Percentiles rank a stretch among this genome's conserved stretches.
phyloP scores from a whole-genome alignment of 2,329 filamentous ascomycete genomes.

The Botryosphaeria dothidea region DNA sequence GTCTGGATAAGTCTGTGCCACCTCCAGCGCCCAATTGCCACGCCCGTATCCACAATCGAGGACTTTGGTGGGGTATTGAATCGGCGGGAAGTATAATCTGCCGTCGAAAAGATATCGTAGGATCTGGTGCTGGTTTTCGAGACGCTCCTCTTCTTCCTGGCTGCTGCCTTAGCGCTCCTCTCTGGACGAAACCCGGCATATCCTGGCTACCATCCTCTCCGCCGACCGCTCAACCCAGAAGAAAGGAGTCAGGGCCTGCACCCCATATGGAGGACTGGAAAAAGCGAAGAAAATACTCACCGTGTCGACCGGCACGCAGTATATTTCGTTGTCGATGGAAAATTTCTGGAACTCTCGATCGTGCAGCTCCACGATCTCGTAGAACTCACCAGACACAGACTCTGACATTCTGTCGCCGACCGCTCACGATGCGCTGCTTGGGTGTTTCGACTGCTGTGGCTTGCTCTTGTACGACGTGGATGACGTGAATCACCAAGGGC shows the following conservation, averaged over 20 bases:
- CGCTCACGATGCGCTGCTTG: background rate
- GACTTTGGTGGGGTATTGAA: slow-evolving; percentile 34
- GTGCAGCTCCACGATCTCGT: slow-evolving; percentile 32
- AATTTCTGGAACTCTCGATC: slow-evolving; percentile 41
- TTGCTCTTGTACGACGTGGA: slow-evolving; percentile 18
- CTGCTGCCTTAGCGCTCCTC: slow-evolving; percentile 19
- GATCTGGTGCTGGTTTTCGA: slow-evolving; percentile 36
- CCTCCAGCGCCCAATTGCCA: slow-evolving; percentile 38
- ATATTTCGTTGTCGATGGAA: slow-evolving; percentile 39
- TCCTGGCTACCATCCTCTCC: background rate
- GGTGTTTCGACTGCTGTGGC: background rate
- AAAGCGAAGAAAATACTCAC: slow-evolving; percentile 24
- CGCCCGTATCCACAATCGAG: slow-evolving; percentile 43
- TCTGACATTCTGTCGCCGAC: slow-evolving; percentile 20
- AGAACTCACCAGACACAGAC: slow-evolving; percentile 16
- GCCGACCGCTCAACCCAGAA: background rate
- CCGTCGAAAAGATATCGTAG: slow-evolving; percentile 32
- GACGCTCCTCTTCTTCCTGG: slow-evolving; percentile 40
- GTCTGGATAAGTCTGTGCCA: slow-evolving; percentile 39
- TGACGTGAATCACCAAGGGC: slow-evolving; percentile 18
- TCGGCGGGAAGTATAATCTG: slow-evolving; percentile 30
- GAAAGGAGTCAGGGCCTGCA: background rate
- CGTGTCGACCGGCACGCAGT: slow-evolving; percentile 40
- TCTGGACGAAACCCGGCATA: background rate
- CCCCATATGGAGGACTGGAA: background rate